phyloP scores from a whole-genome alignment of 2,329 filamentous ascomycete species.

The Fusarium falciforme region DNA sequence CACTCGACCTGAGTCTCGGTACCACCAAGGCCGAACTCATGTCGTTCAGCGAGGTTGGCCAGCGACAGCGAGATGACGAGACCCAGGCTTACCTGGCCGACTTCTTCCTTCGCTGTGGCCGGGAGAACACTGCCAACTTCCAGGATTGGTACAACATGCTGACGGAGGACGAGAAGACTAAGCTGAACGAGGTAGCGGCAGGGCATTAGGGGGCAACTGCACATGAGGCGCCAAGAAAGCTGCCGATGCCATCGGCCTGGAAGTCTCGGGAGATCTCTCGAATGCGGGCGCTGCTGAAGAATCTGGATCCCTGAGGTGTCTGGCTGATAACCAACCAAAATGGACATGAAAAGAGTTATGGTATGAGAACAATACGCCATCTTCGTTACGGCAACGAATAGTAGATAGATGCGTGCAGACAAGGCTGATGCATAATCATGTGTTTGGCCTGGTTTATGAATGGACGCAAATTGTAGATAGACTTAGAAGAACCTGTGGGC shows the following conservation, averaged over 20 bases:
- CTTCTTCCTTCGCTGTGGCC: slow-evolving; percentile 76
- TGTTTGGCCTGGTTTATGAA: slow-evolving; percentile 29
- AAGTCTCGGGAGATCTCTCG: not conserved
- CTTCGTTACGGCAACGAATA: slow-evolving; percentile 5
- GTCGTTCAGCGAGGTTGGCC: slow-evolving; percentile 73
- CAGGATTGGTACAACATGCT: slow-evolving; percentile 67
- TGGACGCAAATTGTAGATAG: slow-evolving; percentile 38
- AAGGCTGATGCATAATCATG: not conserved
- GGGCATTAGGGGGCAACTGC: slow-evolving; percentile 41
- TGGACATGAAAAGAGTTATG: not conserved
- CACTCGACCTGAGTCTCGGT: slow-evolving; percentile 79
- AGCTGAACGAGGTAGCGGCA: slow-evolving; percentile 65
- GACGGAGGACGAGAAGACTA: slow-evolving; percentile 66
- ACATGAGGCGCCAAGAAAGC: not conserved
- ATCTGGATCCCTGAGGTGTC: not conserved
- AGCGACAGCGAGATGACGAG: slow-evolving; percentile 85
- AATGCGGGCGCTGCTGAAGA: slow-evolving; percentile 16
- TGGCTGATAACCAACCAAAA: not conserved
- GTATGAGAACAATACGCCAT: not conserved
- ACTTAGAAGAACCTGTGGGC: slow-evolving; percentile 29
- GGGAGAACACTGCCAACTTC: slow-evolving; percentile 68
- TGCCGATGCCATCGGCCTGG: not conserved
- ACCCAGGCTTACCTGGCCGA: slow-evolving; percentile 86
- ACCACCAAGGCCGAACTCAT: slow-evolving; percentile 81
- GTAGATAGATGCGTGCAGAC: slow-evolving; percentile 21